These are phyloP conservation scores for Discostella stelligeroides DNA, from an alignment of 108 stramenopile genomes.

Conservation along the genomic window DNA sequence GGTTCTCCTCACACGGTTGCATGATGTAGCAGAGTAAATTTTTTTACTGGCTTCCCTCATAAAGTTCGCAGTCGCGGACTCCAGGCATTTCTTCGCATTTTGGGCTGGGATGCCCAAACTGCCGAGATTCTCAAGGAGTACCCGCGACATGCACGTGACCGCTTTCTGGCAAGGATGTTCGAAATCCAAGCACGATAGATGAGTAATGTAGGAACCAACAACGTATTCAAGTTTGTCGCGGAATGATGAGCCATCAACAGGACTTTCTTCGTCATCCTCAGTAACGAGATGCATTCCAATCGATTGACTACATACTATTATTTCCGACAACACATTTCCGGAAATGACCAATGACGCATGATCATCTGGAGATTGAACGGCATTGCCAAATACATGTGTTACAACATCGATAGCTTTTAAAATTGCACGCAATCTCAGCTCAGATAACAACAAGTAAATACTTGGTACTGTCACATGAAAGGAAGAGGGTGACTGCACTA, in stretches of 20 bases:
- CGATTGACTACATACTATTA: slow-evolving; percentile 20
- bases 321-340: slow-evolving; percentile 14
- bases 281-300: slow-evolving; percentile 17
- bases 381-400: background rate
- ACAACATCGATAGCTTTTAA: background rate
- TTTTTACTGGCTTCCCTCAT: slow-evolving; percentile 40
- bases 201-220: slow-evolving; percentile 53
- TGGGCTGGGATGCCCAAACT: slow-evolving; percentile 57
- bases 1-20: background rate
- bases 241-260: slow-evolving; percentile 4
- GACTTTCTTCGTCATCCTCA: background rate
- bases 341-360: slow-evolving; percentile 14
- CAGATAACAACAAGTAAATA: slow-evolving; percentile 29
- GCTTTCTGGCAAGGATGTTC: slow-evolving; percentile 61
- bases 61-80: slow-evolving; percentile 55
- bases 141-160: slow-evolving; percentile 57
- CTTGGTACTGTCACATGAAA: slow-evolving; percentile 10
- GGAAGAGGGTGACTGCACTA: background rate
- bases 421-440: slow-evolving; percentile 23
- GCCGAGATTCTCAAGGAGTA: slow-evolving; percentile 59
- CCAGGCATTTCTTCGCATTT: slow-evolving; percentile 54
- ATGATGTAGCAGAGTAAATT: slow-evolving; percentile 5
- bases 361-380: background rate
- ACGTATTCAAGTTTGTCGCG: slow-evolving; percentile 46
- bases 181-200: slow-evolving; percentile 67